Percentiles rank a stretch among this genome's conserved stretches.
Evolutionary conservation across 768 basidiomycete genomes (phyloP).

Genomic region (Rhizopogon vinicolor): DNA sequence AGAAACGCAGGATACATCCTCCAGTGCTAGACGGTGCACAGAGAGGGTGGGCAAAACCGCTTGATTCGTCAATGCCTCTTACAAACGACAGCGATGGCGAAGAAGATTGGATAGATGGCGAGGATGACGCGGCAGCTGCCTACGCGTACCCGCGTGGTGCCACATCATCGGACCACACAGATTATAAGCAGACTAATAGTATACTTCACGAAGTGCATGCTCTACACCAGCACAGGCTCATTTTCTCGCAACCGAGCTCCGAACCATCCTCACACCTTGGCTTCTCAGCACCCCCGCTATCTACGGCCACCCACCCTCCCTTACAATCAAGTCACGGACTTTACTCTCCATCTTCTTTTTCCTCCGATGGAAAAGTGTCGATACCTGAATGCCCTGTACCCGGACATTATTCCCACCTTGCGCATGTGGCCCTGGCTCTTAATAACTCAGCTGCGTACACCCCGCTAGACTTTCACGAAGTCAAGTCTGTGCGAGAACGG

Average conservation of each 20-base stretch:
- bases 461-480: conserved; percentile 32
- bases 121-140: conserved; percentile 31
- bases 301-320: not conserved
- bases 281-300: not conserved
- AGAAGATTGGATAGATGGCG: conserved; percentile 29
- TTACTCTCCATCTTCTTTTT: not conserved
- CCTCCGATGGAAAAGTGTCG: conserved; percentile 3
- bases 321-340: conserved; percentile 1
- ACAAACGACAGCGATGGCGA: conserved; percentile 21
- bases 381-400: conserved; percentile 5
- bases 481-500: conserved; percentile 44
- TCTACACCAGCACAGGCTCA: conserved; percentile 58
- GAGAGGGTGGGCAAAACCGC: conserved; percentile 36
- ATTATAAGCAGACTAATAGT: conserved; percentile 58
- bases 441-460: conserved; percentile 5
- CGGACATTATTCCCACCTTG: not conserved
- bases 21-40: conserved; percentile 50
- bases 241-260: conserved; percentile 27
- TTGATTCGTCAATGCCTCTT: not conserved
- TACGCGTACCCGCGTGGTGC: conserved; percentile 1
- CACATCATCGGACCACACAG: conserved; percentile 8
- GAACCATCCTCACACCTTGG: conserved; percentile 5
- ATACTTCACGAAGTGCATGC: conserved; percentile 70
- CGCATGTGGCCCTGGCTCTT: not conserved
- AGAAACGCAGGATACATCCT: conserved; percentile 50